phyloP scores from a whole-genome alignment of 140 eudicot genomes.

The Stevia rebaudiana region DNA sequence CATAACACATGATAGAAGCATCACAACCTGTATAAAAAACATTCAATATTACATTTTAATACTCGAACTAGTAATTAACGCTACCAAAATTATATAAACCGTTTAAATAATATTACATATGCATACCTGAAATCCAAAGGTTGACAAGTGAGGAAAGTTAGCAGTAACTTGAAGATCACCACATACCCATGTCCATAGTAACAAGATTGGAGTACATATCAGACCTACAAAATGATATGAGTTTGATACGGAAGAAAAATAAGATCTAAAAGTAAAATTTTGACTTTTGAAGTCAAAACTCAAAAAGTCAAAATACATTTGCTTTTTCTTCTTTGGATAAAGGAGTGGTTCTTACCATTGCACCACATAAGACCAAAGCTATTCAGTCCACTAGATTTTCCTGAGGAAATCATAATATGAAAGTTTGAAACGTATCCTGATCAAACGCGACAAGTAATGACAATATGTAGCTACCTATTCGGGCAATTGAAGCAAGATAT shows the following conservation, averaged over 20 bases:
- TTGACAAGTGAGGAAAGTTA: constrained; percentile 48
- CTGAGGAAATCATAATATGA: constrained; percentile 23
- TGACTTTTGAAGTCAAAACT: neutral
- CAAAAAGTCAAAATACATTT: neutral
- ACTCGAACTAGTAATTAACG: neutral
- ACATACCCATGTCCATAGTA: constrained; percentile 61
- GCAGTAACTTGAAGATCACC: constrained; percentile 57
- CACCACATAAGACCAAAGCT: constrained; percentile 98
- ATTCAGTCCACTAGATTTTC: constrained; percentile 76
- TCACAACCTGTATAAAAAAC: constrained; percentile 43
- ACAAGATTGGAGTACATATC: constrained; percentile 59
- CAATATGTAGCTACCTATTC: constrained; percentile 38
- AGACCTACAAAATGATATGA: constrained; percentile 53
- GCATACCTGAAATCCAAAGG: constrained; percentile 74
- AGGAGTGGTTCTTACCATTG: constrained; percentile 44
- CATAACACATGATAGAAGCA: constrained; percentile 62
- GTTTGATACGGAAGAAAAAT: too few relatives aligned
- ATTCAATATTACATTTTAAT: neutral
- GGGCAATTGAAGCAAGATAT: constrained; percentile 78
- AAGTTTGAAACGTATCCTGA: neutral
- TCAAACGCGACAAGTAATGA: neutral
- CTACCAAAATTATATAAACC: neutral
- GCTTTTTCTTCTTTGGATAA: neutral
- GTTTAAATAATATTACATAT: neutral
- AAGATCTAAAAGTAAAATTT: neutral